Evolutionary conservation across 768 basidiomycete genomes (phyloP).

Genomic region (Peribolospora baueri): DNA sequence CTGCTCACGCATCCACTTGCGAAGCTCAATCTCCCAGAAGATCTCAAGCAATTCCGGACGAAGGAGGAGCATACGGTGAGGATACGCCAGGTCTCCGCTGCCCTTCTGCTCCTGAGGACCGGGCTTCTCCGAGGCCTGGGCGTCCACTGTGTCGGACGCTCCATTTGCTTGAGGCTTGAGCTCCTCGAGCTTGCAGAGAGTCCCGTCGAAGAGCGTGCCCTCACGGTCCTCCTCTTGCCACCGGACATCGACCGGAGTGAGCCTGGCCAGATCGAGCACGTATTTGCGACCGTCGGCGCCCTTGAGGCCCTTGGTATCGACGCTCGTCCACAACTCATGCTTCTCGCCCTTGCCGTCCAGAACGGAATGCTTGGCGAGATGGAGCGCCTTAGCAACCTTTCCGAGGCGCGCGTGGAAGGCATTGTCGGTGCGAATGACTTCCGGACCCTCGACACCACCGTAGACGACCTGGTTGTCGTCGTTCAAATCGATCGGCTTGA

Average conservation of each 20-base stretch:
- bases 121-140: not conserved
- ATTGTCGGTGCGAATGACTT: slow-evolving; percentile 15
- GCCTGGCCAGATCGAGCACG: slow-evolving; percentile 23
- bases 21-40: slow-evolving; percentile 23
- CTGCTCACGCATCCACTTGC: slow-evolving; percentile 19
- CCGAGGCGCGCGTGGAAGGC: slow-evolving; percentile 22
- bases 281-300: slow-evolving; percentile 25
- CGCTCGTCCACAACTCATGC: slow-evolving; percentile 19
- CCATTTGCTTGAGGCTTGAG: not conserved
- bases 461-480: slow-evolving; percentile 23
- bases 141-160: slow-evolving; percentile 1
- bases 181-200: too few species aligned
- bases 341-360: slow-evolving; percentile 17
- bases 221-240: slow-evolving; percentile 23
- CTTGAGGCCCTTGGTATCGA: slow-evolving; percentile 24
- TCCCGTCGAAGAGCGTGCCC: slow-evolving; percentile 4
- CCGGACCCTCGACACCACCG: slow-evolving; percentile 16
- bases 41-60: slow-evolving; percentile 23
- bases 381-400: slow-evolving; percentile 19
- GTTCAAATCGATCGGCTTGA: slow-evolving; percentile 7
- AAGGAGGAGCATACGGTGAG: slow-evolving; percentile 23
- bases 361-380: slow-evolving; percentile 22
- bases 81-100: slow-evolving; percentile 14
- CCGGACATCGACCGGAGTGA: slow-evolving; percentile 24
- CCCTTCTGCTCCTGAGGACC: slow-evolving; percentile 3